Percentiles rank a stretch among this genome's conserved stretches.
Conservation (phyloP, 2,329 filamentous ascomycete species). For the Ophiocordyceps sinensis region DNA sequence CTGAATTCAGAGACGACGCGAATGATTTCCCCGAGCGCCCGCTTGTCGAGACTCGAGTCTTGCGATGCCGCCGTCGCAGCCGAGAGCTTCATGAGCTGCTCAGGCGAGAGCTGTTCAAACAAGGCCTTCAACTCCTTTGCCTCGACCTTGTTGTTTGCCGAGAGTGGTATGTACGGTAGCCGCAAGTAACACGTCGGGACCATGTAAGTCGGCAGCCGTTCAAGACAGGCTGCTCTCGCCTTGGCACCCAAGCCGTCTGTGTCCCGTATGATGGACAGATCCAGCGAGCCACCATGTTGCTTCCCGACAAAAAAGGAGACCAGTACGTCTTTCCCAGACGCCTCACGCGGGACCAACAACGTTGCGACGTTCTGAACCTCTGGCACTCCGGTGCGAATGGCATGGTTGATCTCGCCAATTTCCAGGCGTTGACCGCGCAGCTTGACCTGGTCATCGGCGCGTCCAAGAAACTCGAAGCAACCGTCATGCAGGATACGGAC, state of each 20-base stretch:
- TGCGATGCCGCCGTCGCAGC: constrained; percentile 11
- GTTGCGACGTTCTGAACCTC: constrained; percentile 58
- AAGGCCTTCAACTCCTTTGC: constrained; percentile 51
- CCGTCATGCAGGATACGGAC: constrained; percentile 68
- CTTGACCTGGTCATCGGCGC: constrained; percentile 86
- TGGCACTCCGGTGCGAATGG: constrained; percentile 47
- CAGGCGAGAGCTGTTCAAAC: constrained; percentile 46
- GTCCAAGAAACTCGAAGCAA: constrained; percentile 75
- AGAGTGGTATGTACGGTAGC: constrained; percentile 60
- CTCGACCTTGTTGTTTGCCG: constrained; percentile 82
- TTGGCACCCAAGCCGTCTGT: constrained; percentile 23
- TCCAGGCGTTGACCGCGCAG: constrained; percentile 79
- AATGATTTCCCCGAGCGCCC: constrained; percentile 33
- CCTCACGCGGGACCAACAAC: constrained; percentile 54
- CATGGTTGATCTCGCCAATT: constrained; percentile 79
- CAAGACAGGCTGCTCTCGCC: constrained; percentile 49
- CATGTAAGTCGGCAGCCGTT: constrained; percentile 71
- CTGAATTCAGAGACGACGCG: constrained; percentile 39
- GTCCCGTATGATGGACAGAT: constrained; percentile 13
- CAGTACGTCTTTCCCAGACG: constrained; percentile 66
- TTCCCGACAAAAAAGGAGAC: constrained; percentile 52
- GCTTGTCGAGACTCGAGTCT: constrained; percentile 14
- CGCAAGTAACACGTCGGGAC: constrained; percentile 72
- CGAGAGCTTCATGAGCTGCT: constrained; percentile 45
- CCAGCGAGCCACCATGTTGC: not conserved